Conservation (phyloP, 2,329 filamentous ascomycete species). For the Fusarium liriodendri region DNA sequence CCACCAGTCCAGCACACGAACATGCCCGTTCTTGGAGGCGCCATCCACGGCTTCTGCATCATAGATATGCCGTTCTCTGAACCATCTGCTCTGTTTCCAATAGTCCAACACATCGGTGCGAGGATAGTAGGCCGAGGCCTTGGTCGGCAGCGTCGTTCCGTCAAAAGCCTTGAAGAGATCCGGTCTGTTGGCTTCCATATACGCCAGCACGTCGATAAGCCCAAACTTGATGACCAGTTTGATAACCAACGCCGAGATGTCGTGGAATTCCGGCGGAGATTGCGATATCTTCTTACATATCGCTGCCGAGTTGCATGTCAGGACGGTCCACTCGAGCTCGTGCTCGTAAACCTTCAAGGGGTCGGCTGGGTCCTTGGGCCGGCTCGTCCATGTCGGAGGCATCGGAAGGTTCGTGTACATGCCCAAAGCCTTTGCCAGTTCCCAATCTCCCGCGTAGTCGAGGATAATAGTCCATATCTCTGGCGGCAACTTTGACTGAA, state of each 20-base stretch:
- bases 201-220: conserved; percentile 81
- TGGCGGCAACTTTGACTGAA: conserved; percentile 71
- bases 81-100: conserved; percentile 87
- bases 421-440: conserved; percentile 82
- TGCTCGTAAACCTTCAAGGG: conserved; percentile 78
- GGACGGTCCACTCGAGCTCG: conserved; percentile 86
- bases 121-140: conserved; percentile 88
- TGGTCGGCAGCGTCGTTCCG: conserved; percentile 85
- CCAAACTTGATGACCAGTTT: conserved; percentile 94
- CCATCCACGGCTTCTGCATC: conserved; percentile 86
- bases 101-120: conserved; percentile 88
- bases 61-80: conserved; percentile 84
- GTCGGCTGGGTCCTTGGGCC: conserved; percentile 70
- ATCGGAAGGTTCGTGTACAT: conserved; percentile 82
- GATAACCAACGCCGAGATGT: conserved; percentile 83
- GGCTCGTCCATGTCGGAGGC: conserved; percentile 75
- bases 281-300: conserved; percentile 80
- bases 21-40: conserved; percentile 85
- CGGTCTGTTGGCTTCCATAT: conserved; percentile 69
- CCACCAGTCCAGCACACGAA: conserved; percentile 93
- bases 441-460: conserved; percentile 89
- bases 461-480: conserved; percentile 93
- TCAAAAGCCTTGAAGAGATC: conserved; percentile 89
- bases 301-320: conserved; percentile 76
- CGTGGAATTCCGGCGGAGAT: conserved; percentile 75